Percentiles rank a stretch among this genome's conserved stretches.
Conservation (phyloP, 257 asterid species). For the Solanum habrochaites region DNA sequence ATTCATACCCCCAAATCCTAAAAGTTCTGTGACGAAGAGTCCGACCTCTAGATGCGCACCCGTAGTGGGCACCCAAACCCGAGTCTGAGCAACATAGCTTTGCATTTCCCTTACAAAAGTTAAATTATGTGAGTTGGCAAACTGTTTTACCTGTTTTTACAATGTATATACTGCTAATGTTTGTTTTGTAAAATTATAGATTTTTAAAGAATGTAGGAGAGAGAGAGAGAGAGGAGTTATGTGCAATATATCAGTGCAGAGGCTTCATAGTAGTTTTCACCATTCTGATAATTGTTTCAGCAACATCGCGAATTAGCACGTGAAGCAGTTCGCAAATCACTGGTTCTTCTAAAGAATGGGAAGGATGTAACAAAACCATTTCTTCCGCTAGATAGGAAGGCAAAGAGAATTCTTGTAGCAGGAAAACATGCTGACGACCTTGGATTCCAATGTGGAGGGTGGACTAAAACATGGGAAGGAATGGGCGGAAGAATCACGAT, state of each 20-base stretch:
- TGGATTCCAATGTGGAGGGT: slow-evolving; percentile 82
- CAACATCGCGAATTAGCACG: slow-evolving; percentile 24
- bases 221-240: not conserved
- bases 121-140: not conserved
- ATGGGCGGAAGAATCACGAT: slow-evolving; percentile 57
- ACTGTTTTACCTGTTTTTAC: not conserved
- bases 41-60: not conserved
- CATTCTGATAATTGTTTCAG: slow-evolving; percentile 6
- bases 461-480: slow-evolving; percentile 83
- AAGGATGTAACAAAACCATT: slow-evolving; percentile 43
- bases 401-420: slow-evolving; percentile 47
- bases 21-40: not conserved
- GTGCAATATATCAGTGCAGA: not conserved
- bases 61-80: not conserved
- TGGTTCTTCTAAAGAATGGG: slow-evolving; percentile 69
- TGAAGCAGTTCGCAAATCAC: slow-evolving; percentile 34
- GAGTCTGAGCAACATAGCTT: not conserved
- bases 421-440: slow-evolving; percentile 66
- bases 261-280: not conserved
- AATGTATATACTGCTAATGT: not conserved
- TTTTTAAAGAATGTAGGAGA: not conserved
- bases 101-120: not conserved
- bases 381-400: slow-evolving; percentile 49
- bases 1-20: not conserved
- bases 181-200: not conserved